Percentiles rank a stretch among this genome's conserved stretches.
Conservation (phyloP, 768 basidiomycete genomes). For the Rhizopogon vulgaris region DNA sequence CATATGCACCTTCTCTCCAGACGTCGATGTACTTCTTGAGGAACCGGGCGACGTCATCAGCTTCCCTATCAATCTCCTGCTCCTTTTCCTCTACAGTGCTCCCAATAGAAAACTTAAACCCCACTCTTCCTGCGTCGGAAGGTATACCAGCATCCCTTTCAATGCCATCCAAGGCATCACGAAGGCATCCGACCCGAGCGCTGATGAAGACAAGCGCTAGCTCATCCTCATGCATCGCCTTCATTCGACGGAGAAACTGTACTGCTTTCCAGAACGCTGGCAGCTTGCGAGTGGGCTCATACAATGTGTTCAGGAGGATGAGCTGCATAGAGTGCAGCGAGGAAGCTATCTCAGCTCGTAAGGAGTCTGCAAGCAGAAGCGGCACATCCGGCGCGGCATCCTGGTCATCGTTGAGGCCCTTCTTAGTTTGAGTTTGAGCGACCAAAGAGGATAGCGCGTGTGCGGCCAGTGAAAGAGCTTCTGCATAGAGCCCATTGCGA, state of each 20-base stretch:
- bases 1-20: slow-evolving; percentile 90
- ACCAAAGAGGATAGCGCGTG: slow-evolving; percentile 49
- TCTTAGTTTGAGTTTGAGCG: slow-evolving; percentile 40
- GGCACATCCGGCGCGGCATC: not conserved
- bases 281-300: slow-evolving; percentile 78
- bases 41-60: slow-evolving; percentile 69
- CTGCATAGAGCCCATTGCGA: slow-evolving; percentile 86
- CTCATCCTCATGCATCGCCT: slow-evolving; percentile 62
- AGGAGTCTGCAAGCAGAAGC: slow-evolving; percentile 34
- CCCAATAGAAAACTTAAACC: slow-evolving; percentile 10
- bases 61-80: slow-evolving; percentile 50
- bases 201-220: slow-evolving; percentile 84
- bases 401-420: not conserved
- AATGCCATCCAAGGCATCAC: slow-evolving; percentile 47
- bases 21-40: slow-evolving; percentile 83
- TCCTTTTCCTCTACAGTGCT: slow-evolving; percentile 26
- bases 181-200: slow-evolving; percentile 61
- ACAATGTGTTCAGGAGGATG: slow-evolving; percentile 70
- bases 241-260: slow-evolving; percentile 81
- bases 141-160: slow-evolving; percentile 39
- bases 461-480: slow-evolving; percentile 79
- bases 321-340: slow-evolving; percentile 64
- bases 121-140: slow-evolving; percentile 7
- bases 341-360: slow-evolving; percentile 61
- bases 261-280: slow-evolving; percentile 89